Conservation (phyloP, 495 filamentous ascomycete genomes). For the Lichina pygmaea region DNA sequence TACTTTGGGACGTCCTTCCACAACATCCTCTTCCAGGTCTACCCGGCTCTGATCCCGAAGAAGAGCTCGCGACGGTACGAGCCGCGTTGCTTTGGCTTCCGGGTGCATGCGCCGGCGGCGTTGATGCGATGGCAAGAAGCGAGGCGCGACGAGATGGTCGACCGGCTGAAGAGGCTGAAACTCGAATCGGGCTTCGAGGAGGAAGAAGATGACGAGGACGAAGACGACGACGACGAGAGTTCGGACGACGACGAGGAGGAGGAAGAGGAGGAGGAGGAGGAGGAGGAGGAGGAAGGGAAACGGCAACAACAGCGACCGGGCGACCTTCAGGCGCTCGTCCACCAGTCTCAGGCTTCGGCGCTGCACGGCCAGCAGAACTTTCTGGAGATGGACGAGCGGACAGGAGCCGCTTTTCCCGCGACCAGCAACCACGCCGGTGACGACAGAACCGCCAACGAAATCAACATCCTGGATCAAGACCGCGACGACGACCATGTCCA, state of each 20-base stretch:
- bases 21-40: slow-evolving; percentile 97
- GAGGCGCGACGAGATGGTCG: slow-evolving; percentile 51
- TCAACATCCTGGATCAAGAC: too few species aligned
- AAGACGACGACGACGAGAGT: slow-evolving; percentile 7
- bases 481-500: too few species aligned
- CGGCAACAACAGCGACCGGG: too few species aligned
- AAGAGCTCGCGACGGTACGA: slow-evolving; percentile 71
- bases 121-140: slow-evolving; percentile 74
- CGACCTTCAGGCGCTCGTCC: too few species aligned
- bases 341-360: too few species aligned
- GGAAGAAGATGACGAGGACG: slow-evolving; percentile 12
- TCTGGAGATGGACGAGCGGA: too few species aligned
- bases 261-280: slow-evolving; percentile 7
- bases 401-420: too few species aligned
- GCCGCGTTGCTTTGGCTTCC: slow-evolving; percentile 80
- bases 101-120: slow-evolving; percentile 71
- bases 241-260: slow-evolving; percentile 13
- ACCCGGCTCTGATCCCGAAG: slow-evolving; percentile 60
- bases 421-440: too few species aligned
- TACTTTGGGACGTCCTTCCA: slow-evolving; percentile 97
- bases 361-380: too few species aligned
- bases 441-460: too few species aligned
- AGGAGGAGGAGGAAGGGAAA: slow-evolving; percentile 6
- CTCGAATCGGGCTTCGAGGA: slow-evolving; percentile 29
- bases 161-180: slow-evolving; percentile 26